Conservation (phyloP, 768 basidiomycete species). For the Hypholoma fasciculare region DNA sequence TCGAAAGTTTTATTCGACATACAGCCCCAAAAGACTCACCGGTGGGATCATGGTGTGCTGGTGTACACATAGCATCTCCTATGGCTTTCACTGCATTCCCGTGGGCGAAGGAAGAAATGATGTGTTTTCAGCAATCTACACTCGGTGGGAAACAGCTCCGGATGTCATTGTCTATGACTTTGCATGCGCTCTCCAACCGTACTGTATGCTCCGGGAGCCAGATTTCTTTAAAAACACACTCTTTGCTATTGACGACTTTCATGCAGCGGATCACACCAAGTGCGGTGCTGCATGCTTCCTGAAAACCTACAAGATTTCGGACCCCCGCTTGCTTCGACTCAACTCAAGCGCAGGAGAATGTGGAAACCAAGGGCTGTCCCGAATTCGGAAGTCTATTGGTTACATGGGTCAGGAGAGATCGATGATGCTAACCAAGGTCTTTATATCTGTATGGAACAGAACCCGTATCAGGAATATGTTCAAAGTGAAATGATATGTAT, state of each 20-base stretch:
- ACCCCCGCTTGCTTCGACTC: conserved; percentile 21
- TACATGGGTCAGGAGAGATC: conserved; percentile 30
- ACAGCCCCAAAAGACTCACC: conserved; percentile 24
- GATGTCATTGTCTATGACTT: conserved; percentile 23
- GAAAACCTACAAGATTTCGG: conserved; percentile 22
- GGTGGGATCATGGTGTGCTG: conserved; percentile 31
- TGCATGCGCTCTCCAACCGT: conserved; percentile 23
- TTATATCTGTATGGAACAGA: conserved; percentile 21
- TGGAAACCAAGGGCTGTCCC: conserved; percentile 25
- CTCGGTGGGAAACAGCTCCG: too few species aligned
- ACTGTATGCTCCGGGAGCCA: conserved; percentile 23
- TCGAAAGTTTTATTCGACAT: conserved; percentile 26
- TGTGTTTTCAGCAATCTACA: too few species aligned
- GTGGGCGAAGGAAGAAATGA: conserved; percentile 36
- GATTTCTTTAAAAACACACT: conserved; percentile 28
- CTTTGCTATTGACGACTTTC: conserved; percentile 30
- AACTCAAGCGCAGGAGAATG: conserved; percentile 35
- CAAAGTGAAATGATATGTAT: not conserved
- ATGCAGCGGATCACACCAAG: conserved; percentile 27
- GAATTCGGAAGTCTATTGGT: conserved; percentile 28
- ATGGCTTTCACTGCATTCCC: conserved; percentile 37
- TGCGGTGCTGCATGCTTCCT: conserved; percentile 26
- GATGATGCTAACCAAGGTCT: conserved; percentile 25
- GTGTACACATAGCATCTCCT: conserved; percentile 32
- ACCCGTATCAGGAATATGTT: conserved; percentile 3